Conservation (phyloP, 352 stramenopile species). For the Phytopythium delawarense region DNA sequence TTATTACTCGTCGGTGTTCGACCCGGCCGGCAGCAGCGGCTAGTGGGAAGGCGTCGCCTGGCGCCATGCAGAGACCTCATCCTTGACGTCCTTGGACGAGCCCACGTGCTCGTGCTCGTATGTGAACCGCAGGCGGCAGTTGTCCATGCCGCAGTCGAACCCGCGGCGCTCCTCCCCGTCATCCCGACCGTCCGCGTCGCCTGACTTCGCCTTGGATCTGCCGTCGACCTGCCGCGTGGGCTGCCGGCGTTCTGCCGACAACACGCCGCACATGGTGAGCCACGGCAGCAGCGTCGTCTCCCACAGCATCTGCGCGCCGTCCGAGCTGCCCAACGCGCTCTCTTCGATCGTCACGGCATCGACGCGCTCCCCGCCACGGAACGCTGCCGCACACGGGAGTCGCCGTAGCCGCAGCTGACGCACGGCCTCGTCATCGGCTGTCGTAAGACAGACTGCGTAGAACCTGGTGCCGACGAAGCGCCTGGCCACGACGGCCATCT, state of each 20-base stretch:
- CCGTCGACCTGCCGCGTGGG: slow-evolving; percentile 3
- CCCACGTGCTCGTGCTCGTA: slow-evolving; percentile 74
- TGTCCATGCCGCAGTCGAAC: slow-evolving; percentile 57
- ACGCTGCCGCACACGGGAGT: slow-evolving; percentile 37
- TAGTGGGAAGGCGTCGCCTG: slow-evolving; percentile 10
- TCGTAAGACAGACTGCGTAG: slow-evolving; percentile 23
- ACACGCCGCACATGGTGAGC: slow-evolving; percentile 55
- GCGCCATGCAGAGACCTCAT: slow-evolving; percentile 59
- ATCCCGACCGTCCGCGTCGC: slow-evolving; percentile 3
- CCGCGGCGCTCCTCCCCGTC: slow-evolving; percentile 27
- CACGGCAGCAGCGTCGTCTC: slow-evolving; percentile 56
- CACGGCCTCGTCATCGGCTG: slow-evolving; percentile 17
- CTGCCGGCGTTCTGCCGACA: slow-evolving; percentile 36
- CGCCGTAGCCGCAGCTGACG: slow-evolving; percentile 33
- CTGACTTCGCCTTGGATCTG: slow-evolving; percentile 9
- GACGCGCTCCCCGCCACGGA: slow-evolving; percentile 43
- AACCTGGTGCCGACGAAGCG: slow-evolving; percentile 60
- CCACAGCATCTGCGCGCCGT: slow-evolving; percentile 34
- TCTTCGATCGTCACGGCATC: slow-evolving; percentile 39
- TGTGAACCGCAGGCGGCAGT: slow-evolving; percentile 57
- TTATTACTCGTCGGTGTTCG: neutral
- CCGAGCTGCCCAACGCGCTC: slow-evolving; percentile 21
- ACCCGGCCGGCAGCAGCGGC: neutral
- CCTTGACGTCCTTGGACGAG: slow-evolving; percentile 49
- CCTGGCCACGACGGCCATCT: slow-evolving; percentile 39